Evolutionary conservation across 2,329 filamentous ascomycete genomes (phyloP).

Genomic region (Penicillium polonicum): DNA sequence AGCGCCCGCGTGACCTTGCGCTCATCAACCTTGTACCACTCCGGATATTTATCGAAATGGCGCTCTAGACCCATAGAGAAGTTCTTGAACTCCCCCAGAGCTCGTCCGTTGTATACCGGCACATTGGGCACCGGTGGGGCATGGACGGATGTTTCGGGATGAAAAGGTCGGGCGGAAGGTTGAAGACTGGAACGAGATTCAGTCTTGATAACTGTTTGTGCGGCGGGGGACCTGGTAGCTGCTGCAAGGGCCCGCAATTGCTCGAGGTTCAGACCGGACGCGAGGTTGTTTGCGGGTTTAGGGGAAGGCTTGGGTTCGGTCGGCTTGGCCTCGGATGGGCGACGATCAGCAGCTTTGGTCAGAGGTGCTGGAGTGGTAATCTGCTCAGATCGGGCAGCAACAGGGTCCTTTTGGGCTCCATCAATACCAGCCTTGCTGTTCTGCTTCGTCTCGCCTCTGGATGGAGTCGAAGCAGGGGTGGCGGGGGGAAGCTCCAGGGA

Average conservation of each 20-base stretch:
- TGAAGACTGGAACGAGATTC: neutral
- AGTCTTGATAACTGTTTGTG: neutral
- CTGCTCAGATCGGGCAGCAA: neutral
- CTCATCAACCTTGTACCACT: conserved; percentile 1
- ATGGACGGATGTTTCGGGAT: neutral
- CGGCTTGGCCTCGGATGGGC: neutral
- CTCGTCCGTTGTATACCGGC: conserved; percentile 4
- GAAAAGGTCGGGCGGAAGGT: neutral
- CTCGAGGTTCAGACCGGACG: neutral
- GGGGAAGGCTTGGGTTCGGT: neutral
- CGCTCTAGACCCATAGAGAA: conserved; percentile 9
- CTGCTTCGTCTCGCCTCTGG: neutral
- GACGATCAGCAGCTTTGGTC: neutral
- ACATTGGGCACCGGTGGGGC: conserved; percentile 5
- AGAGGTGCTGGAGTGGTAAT: neutral
- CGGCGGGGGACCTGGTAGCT: conserved; percentile 8
- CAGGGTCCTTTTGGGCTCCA: neutral
- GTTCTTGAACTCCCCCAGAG: conserved; percentile 8
- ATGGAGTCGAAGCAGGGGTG: conserved; percentile 1
- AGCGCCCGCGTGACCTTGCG: conserved; percentile 7
- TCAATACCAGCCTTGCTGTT: neutral
- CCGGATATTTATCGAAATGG: conserved; percentile 8
- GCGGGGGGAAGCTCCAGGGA: neutral
- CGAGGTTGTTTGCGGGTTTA: neutral
- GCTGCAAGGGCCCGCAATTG: conserved; percentile 8